Evolutionary conservation across 768 basidiomycete species (phyloP).

Genomic region (Tephrocybe sp.): DNA sequence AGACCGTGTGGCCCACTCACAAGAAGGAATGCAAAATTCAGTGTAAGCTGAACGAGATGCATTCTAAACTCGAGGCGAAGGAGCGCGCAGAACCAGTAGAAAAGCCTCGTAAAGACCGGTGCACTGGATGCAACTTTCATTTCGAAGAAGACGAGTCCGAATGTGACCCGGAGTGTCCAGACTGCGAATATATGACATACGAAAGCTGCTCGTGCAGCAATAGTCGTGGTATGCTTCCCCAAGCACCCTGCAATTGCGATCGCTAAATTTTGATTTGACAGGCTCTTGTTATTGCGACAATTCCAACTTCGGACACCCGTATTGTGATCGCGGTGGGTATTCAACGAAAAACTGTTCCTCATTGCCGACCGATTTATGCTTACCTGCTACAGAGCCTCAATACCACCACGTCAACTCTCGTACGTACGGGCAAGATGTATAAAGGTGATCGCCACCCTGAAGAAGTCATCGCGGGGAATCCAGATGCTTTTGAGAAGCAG

Average conservation of each 20-base stretch:
- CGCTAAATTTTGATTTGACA: constrained; percentile 4
- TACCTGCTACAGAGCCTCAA: constrained; percentile 20
- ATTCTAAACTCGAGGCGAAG: constrained; percentile 23
- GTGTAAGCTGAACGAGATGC: constrained; percentile 29
- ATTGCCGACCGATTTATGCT: neutral
- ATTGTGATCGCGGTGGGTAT: constrained; percentile 26
- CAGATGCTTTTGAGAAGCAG: constrained; percentile 27
- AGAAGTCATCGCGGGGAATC: constrained; percentile 15
- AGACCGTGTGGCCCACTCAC: constrained; percentile 28
- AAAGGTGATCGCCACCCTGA: constrained; percentile 34
- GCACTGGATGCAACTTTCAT: constrained; percentile 32
- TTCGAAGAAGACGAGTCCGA: constrained; percentile 20
- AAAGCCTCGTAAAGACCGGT: constrained; percentile 23
- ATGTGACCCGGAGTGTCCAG: constrained; percentile 29
- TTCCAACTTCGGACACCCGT: constrained; percentile 31
- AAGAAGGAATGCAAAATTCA: constrained; percentile 35
- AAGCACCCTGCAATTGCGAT: neutral
- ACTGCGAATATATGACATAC: constrained; percentile 21
- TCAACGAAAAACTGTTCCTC: neutral
- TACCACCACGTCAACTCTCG: constrained; percentile 30
- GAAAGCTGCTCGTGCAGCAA: constrained; percentile 31
- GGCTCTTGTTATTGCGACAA: constrained; percentile 35
- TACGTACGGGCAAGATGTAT: constrained; percentile 24
- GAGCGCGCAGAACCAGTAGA: constrained; percentile 18
- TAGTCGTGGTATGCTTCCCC: constrained; percentile 20